Percentiles rank a stretch among this genome's conserved stretches.
Evolutionary conservation across 352 stramenopile genomes (phyloP).

Genomic region (Globisporangium paddicum): DNA sequence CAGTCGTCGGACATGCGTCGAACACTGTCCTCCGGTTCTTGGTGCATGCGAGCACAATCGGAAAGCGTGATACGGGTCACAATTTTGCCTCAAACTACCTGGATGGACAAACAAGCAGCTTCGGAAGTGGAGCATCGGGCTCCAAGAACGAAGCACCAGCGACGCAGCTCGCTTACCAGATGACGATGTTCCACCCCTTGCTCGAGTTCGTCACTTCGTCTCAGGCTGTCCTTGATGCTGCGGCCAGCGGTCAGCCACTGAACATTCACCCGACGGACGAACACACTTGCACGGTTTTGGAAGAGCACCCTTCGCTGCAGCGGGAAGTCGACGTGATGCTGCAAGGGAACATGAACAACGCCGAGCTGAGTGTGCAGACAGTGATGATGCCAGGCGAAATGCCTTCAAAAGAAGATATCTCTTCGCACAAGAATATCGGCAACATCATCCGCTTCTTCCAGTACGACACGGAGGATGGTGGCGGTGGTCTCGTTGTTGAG

Average conservation of each 20-base stretch:
- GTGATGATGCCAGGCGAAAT: conserved; percentile 86
- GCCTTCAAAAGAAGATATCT: conserved; percentile 59
- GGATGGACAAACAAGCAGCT: conserved; percentile 27
- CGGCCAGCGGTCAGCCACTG: conserved; percentile 69
- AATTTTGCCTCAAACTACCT: conserved; percentile 27
- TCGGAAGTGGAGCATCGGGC: conserved; percentile 31
- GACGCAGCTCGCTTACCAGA: conserved; percentile 64
- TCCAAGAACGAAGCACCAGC: conserved; percentile 31
- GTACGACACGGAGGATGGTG: conserved; percentile 80
- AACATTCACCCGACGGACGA: conserved; percentile 79
- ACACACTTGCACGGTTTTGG: conserved; percentile 66
- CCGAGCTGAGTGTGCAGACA: conserved; percentile 80
- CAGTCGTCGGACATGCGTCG: conserved; percentile 71
- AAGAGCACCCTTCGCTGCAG: conserved; percentile 61
- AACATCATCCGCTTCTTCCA: conserved; percentile 89
- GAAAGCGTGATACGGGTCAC: conserved; percentile 47
- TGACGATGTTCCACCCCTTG: conserved; percentile 84
- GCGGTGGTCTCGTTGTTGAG: conserved; percentile 77
- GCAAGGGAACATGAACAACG: conserved; percentile 67
- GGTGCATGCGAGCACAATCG: conserved; percentile 75
- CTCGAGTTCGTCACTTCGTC: conserved; percentile 86
- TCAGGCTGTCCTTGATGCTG: conserved; percentile 78
- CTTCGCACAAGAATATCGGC: conserved; percentile 83
- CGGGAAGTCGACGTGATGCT: conserved; percentile 68
- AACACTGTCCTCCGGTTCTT: conserved; percentile 85